Evolutionary conservation across 495 filamentous ascomycete genomes (phyloP).

Genomic region (Lophiostoma macrostomum): DNA sequence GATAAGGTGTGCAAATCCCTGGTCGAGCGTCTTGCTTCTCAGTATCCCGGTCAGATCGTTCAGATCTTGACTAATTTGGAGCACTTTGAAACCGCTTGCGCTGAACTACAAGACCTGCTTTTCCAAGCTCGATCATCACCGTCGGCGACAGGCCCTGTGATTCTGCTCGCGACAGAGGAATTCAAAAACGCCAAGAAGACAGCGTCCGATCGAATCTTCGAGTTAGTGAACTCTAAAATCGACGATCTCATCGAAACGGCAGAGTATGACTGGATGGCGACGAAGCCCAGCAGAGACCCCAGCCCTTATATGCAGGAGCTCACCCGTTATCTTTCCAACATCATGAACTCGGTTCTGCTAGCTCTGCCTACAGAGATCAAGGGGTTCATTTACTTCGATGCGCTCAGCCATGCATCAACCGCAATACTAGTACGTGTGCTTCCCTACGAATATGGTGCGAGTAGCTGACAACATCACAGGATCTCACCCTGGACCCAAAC

Average conservation of each 20-base stretch:
- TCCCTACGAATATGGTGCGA: too few relatives aligned
- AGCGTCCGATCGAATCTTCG: conserved; percentile 96
- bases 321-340: conserved; percentile 89
- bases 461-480: conserved; percentile 46
- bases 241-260: conserved; percentile 95
- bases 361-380: conserved; percentile 93
- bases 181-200: conserved; percentile 91
- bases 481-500: conserved; percentile 74
- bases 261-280: conserved; percentile 89
- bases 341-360: conserved; percentile 90
- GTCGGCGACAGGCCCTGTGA: conserved; percentile 69
- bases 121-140: conserved; percentile 75
- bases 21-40: conserved; percentile 81
- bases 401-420: conserved; percentile 81
- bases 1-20: conserved; percentile 85
- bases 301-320: conserved; percentile 93
- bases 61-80: conserved; percentile 97
- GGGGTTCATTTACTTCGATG: conserved; percentile 96
- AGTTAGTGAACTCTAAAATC: conserved; percentile 97
- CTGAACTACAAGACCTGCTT: conserved; percentile 78
- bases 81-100: conserved; percentile 91
- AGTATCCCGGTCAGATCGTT: conserved; percentile 95
- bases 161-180: conserved; percentile 74
- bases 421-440: conserved; percentile 66
- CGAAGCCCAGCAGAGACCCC: conserved; percentile 61